phyloP scores from a whole-genome alignment of 1,139 yeast species.

The Sugiyamaella novakii region DNA sequence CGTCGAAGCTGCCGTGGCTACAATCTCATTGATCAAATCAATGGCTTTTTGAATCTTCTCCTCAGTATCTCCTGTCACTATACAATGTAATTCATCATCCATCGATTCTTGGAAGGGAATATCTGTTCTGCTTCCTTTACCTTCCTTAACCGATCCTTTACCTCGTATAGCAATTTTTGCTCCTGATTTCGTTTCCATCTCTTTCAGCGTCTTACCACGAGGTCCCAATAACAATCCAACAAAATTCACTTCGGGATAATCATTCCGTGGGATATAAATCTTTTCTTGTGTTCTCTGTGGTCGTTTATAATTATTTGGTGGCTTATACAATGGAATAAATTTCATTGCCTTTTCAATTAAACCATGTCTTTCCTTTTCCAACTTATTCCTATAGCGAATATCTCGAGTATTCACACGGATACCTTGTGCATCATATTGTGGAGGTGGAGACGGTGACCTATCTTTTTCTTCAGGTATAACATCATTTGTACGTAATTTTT shows the following conservation, averaged over 20 bases:
- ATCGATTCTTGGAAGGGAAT: constrained; percentile 52
- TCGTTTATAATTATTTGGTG: constrained; percentile 76
- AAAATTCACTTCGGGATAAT: constrained; percentile 90
- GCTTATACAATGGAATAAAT: constrained; percentile 72
- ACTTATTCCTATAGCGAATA: constrained; percentile 56
- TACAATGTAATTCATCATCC: constrained; percentile 85
- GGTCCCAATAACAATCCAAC: constrained; percentile 93
- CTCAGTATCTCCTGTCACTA: constrained; percentile 81
- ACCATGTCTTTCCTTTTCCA: constrained; percentile 78
- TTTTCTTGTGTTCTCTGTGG: constrained; percentile 80
- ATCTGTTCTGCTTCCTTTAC: constrained; percentile 56
- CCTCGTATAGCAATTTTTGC: constrained; percentile 89
- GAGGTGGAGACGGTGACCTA: constrained; percentile 87
- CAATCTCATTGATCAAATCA: constrained; percentile 70
- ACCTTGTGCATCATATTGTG: constrained; percentile 81
- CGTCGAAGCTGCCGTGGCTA: constrained; percentile 76
- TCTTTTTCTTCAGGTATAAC: constrained; percentile 44
- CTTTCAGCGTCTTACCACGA: constrained; percentile 85
- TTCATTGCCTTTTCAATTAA: constrained; percentile 74
- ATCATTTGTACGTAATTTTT: constrained; percentile 56
- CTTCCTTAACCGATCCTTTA: constrained; percentile 93
- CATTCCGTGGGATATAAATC: constrained; percentile 79
- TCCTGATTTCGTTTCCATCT: constrained; percentile 79
- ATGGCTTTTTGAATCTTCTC: constrained; percentile 78
- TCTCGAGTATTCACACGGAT: constrained; percentile 85